phyloP scores from a whole-genome alignment of 2,329 filamentous ascomycete genomes.

The Nakataea oryzae region DNA sequence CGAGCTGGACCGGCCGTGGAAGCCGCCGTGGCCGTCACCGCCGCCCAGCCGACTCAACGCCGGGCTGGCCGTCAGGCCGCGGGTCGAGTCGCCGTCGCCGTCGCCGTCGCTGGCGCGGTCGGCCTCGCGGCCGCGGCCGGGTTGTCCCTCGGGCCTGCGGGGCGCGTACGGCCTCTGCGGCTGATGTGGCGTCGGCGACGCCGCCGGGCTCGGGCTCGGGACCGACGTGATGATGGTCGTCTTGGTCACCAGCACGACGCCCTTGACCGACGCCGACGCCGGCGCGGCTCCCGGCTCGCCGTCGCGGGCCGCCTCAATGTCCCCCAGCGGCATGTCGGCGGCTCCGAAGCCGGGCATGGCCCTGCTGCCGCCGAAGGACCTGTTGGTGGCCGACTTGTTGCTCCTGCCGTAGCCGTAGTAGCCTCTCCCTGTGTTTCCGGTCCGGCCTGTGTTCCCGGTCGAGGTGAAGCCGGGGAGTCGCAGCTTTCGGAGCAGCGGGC shows the following conservation, averaged over 20 bases:
- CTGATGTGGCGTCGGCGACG: neutral
- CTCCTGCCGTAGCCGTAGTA: constrained; percentile 15
- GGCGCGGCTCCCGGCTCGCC: constrained; percentile 5
- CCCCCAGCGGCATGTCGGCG: constrained; percentile 25
- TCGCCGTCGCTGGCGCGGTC: neutral
- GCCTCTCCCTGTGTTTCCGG: constrained; percentile 15
- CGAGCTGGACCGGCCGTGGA: too few relatives aligned
- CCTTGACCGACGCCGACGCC: too few relatives aligned
- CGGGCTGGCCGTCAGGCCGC: neutral
- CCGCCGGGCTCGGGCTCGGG: neutral
- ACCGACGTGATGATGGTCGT: neutral
- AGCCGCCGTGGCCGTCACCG: too few relatives aligned
- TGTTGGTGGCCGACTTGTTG: constrained; percentile 5
- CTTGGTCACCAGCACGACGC: neutral
- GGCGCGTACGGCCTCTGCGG: neutral
- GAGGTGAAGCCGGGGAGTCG: constrained; percentile 35
- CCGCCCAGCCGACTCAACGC: neutral
- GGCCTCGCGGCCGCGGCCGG: neutral
- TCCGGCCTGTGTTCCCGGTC: constrained; percentile 18
- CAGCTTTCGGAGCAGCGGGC: constrained; percentile 39
- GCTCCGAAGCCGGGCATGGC: constrained; percentile 23
- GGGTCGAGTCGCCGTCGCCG: neutral
- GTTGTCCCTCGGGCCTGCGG: neutral
- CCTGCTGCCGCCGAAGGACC: constrained; percentile 5
- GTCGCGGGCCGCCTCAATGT: constrained; percentile 18